Evolutionary conservation across 768 basidiomycete species (phyloP).

Genomic region (Boletales sp.): DNA sequence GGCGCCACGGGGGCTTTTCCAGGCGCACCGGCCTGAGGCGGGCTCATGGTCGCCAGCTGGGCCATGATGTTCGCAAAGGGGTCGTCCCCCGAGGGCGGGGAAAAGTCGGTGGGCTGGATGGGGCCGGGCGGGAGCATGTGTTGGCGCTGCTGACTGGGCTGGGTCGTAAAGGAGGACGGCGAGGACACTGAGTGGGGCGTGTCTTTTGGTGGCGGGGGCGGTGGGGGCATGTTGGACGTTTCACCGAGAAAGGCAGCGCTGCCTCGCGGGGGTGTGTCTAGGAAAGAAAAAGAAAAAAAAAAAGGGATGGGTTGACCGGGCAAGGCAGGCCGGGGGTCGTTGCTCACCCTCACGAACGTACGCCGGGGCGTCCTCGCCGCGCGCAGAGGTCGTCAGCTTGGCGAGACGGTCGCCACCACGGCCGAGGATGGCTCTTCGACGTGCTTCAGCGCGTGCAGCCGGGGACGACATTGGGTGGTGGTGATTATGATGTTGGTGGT

Average conservation of each 20-base stretch:
- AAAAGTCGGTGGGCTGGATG: slow-evolving; percentile 12
- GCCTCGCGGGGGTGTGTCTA: slow-evolving; percentile 12
- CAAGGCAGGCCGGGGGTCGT: too few species aligned
- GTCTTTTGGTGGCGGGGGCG: slow-evolving; percentile 18
- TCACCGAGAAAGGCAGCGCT: slow-evolving; percentile 37
- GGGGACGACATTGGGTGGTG: slow-evolving; percentile 40
- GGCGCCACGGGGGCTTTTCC: slow-evolving; percentile 28
- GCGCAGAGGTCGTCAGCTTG: slow-evolving; percentile 71
- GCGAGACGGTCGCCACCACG: slow-evolving; percentile 72
- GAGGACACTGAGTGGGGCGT: slow-evolving; percentile 24
- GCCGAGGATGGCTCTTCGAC: slow-evolving; percentile 70
- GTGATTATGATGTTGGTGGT: too few species aligned
- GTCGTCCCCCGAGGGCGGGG: slow-evolving; percentile 21
- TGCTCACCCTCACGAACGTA: too few species aligned
- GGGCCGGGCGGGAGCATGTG: slow-evolving; percentile 58
- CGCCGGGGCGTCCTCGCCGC: slow-evolving; percentile 62
- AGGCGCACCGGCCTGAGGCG: slow-evolving; percentile 16
- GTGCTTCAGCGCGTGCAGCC: slow-evolving; percentile 71
- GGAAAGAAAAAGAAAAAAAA: too few species aligned
- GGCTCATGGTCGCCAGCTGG: slow-evolving; percentile 24
- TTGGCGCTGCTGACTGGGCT: slow-evolving; percentile 51
- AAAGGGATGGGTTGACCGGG: too few species aligned
- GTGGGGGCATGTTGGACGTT: slow-evolving; percentile 29
- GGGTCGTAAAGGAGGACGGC: slow-evolving; percentile 39
- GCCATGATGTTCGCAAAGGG: slow-evolving; percentile 46